Base-by-base conservation (phyloP, 1,284 basidiomycete genomes). In the Sporisorium iseilematis-ciliati region DNA sequence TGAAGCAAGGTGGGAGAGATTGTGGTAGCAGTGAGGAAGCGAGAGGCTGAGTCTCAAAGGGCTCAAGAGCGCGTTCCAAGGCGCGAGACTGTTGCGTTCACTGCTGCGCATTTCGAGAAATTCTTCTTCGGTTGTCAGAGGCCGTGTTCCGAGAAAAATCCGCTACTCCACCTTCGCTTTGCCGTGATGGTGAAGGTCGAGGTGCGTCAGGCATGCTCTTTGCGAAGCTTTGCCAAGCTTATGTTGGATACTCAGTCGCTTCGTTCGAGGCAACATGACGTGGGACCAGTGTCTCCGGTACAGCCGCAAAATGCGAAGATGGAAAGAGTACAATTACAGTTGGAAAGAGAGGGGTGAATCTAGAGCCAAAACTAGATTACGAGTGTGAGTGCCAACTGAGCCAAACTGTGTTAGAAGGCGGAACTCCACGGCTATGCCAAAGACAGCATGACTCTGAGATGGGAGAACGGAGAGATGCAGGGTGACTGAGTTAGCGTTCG, bases 121-220 rank as follows among this genome's bases (percentile, higher is more conserved):
- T 58, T 56, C 53, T 60, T 57, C 20, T 16, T 41, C 10, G 14
- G 38, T 23, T 51, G 23, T 14, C 21, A 38, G 3, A 7, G 42
- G 43, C 65, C 65, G 58, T 56, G 35, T 66, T 43, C 65, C 57
- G 65, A 56, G 42, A 31, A 45, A 46, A 20, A 29, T 4, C 26
- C 10, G 26, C 48, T 50, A 40, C 57, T 66, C 57, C 53, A 66
- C 53, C 46, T 60, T 38, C n/a, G 42, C 31, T 26, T 14, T 16
- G 35, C 35, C 14, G 35, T 10, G 12, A 2, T 2, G 31, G 4
- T 14, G 35, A 38, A 38, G 35, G 14, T 38, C 35, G 35, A 38
- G 35, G 35, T 38, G 35, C 12, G 35, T 14, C 26, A 29, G 14
- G 35, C 20, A 29, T 10, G 2, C 8, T 33, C 38, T 26, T 54